Conservation (phyloP, 2,329 filamentous ascomycete genomes). For the Trichothecium roseum region DNA sequence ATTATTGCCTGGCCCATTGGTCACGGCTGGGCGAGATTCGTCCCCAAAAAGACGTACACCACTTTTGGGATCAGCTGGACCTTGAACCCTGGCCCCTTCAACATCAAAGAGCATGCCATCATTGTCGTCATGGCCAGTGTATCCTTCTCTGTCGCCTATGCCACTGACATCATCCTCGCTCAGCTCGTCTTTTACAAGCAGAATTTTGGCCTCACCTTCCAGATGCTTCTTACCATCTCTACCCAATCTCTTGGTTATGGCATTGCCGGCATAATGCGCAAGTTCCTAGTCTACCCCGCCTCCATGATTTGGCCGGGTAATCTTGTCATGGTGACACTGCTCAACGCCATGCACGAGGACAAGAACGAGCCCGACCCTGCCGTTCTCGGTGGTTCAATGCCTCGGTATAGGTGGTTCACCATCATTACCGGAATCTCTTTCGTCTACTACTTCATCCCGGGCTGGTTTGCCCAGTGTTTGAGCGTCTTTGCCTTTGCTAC, state of each 20-base stretch:
- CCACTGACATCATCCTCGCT: constrained; percentile 63
- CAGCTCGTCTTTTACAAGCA: constrained; percentile 64
- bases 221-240: constrained; percentile 55
- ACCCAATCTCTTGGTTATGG: constrained; percentile 62
- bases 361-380: constrained; percentile 37
- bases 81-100: constrained; percentile 60
- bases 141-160: constrained; percentile 59
- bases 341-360: constrained; percentile 63
- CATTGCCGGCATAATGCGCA: constrained; percentile 56
- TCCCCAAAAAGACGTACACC: constrained; percentile 38
- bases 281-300: constrained; percentile 53
- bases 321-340: constrained; percentile 54
- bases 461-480: constrained; percentile 57
- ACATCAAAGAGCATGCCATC: constrained; percentile 59
- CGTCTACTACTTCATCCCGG: constrained; percentile 59
- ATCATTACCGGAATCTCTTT: constrained; percentile 47
- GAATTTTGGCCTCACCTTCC: constrained; percentile 55
- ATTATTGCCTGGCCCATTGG: constrained; percentile 56
- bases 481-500: constrained; percentile 63
- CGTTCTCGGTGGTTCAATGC: constrained; percentile 53
- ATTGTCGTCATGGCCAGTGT: constrained; percentile 64
- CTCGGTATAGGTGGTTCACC: constrained; percentile 55
- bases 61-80: constrained; percentile 44
- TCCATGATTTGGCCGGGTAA: constrained; percentile 68
- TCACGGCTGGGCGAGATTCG: constrained; percentile 45